These are phyloP conservation scores for Plantago elongata DNA, from an alignment of 257 asterid genomes.

Conservation along the genomic window DNA sequence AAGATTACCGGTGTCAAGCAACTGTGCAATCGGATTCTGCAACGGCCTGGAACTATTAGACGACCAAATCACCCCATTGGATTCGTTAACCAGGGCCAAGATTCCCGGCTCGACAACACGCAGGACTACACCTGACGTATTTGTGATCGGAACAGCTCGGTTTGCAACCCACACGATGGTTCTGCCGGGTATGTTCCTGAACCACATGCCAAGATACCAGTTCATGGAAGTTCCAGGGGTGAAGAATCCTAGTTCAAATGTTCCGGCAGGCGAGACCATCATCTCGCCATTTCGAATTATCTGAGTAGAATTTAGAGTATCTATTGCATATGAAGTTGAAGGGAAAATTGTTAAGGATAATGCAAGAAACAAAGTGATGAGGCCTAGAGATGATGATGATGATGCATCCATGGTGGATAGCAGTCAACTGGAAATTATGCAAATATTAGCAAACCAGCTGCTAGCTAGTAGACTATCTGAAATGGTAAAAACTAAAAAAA, in stretches of 20 bases:
- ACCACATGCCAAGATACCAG: not conserved
- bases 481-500: too few relatives aligned
- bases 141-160: not conserved
- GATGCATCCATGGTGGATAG: too few relatives aligned
- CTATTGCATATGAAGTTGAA: too few relatives aligned
- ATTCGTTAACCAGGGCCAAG: conserved; percentile 25
- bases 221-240: conserved; percentile 1
- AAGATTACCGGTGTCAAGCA: conserved; percentile 46
- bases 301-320: not conserved
- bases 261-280: not conserved
- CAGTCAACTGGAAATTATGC: too few relatives aligned
- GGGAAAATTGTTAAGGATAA: too few relatives aligned
- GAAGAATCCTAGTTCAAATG: conserved; percentile 5
- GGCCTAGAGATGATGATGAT: too few relatives aligned
- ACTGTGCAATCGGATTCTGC: conserved; percentile 21
- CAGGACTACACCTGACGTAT: not conserved
- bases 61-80: conserved; percentile 34
- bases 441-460: too few relatives aligned
- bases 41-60: conserved; percentile 23
- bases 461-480: too few relatives aligned
- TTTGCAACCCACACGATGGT: conserved; percentile 1
- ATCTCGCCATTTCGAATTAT: conserved; percentile 1
- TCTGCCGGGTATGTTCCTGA: not conserved
- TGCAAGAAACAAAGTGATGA: too few relatives aligned
- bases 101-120: conserved; percentile 21